Base-by-base conservation (phyloP, 805 yeast genomes). In the Lachancea quebecensis region DNA sequence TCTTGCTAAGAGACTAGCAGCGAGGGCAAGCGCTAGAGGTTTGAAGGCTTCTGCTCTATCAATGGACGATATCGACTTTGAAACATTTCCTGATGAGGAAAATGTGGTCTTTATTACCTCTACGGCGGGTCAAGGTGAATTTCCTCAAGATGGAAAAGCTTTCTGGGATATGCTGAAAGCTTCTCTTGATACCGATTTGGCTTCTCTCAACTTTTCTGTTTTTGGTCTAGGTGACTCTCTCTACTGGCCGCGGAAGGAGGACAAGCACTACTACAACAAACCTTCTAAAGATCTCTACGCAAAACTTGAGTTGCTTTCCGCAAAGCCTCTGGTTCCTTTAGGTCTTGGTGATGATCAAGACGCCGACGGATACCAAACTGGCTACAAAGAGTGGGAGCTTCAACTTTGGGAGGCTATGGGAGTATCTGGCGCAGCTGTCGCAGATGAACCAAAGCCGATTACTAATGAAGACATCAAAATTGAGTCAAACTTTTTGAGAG, bases 241-340 rank as follows among this genome's bases (percentile, higher is more conserved):
- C 60, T 89, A 91, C 71, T 91, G 98, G 98, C 98, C 98, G 56
- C 79, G 98, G 69, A 86, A 87, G 65, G 95, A 91, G 67, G 98
- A 91, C 69, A 81, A 81, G 55, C 91, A 85, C 64, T 91, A 86
- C 70, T 91, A 88, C 70, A 91, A 91, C 72, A 90, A 89, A 64
- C 98, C 98, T 12, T 78, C 83, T 15, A 75, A 74, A 52, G 96
- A 89, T 64, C 69, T 91, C 51, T 71, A 67, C 60, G 77, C 76
- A 51, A 80, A 82, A 51, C 68, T 91, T 50, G 70, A 68, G 51
- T 69, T 82, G 47, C 73, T 87, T 48, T 93, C 95, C 36, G 96
- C 85, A 49, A 78, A 74, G 49, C 79, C 78, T 48, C 68, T 91
- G 44, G 76, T 79, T 46, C 85, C 84, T 2, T 67, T 89, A 38